These are phyloP conservation scores for Calocybe indica DNA, from an alignment of 768 basidiomycete species.

Conservation along the genomic window DNA sequence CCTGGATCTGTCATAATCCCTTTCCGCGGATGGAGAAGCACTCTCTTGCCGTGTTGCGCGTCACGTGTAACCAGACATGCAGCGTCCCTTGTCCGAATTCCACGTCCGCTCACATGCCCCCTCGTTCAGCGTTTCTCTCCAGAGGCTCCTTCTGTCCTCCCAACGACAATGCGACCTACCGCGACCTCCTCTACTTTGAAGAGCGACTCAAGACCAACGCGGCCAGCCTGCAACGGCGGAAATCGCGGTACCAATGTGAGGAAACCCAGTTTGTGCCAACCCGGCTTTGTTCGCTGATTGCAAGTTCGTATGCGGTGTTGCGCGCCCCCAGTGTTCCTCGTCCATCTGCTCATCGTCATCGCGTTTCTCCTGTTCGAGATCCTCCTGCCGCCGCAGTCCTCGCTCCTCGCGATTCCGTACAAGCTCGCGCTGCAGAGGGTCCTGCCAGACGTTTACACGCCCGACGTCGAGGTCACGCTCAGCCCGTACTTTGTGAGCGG, in stretches of 20 bases:
- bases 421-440: slow-evolving; percentile 39
- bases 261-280: slow-evolving; percentile 9
- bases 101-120: slow-evolving; percentile 3
- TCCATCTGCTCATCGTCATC: slow-evolving; percentile 62
- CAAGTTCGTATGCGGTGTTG: too few relatives aligned
- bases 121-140: slow-evolving; percentile 31
- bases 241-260: slow-evolving; percentile 78
- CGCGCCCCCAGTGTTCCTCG: slow-evolving; percentile 58
- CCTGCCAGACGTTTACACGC: slow-evolving; percentile 46
- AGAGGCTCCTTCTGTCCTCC: slow-evolving; percentile 42
- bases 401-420: slow-evolving; percentile 62
- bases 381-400: slow-evolving; percentile 55
- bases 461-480: slow-evolving; percentile 35
- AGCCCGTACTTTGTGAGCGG: slow-evolving; percentile 78
- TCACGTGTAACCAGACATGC: too few relatives aligned
- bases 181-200: slow-evolving; percentile 89
- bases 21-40: too few relatives aligned
- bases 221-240: slow-evolving; percentile 69
- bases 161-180: slow-evolving; percentile 73
- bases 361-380: slow-evolving; percentile 72
- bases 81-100: too few relatives aligned
- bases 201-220: slow-evolving; percentile 95
- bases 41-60: too few relatives aligned
- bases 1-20: too few relatives aligned
- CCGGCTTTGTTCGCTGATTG: background rate